Conservation (phyloP, 768 basidiomycete genomes). For the Boletus rex-veris region DNA sequence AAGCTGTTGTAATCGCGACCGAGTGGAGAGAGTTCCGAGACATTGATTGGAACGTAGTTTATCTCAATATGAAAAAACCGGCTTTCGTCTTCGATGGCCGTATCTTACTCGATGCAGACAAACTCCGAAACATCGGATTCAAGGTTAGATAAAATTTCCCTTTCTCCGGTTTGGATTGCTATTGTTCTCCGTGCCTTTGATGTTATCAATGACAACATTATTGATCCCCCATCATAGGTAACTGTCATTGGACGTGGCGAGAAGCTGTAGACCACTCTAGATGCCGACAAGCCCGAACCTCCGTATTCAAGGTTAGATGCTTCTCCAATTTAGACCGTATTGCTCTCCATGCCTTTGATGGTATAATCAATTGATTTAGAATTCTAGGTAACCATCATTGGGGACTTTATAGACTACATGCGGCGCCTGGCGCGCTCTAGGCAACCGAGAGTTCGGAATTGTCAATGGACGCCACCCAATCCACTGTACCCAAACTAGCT, state of each 20-base stretch:
- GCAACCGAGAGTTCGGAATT: background rate
- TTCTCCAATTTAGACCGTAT: background rate
- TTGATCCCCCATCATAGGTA: conserved; percentile 36
- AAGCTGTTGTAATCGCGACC: conserved; percentile 93
- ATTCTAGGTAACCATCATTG: conserved; percentile 54
- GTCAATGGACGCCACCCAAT: conserved; percentile 10
- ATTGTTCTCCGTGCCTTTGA: background rate
- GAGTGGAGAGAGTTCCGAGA: conserved; percentile 97
- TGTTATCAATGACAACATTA: conserved; percentile 4
- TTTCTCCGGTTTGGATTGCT: background rate
- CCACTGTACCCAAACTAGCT: conserved; percentile 1
- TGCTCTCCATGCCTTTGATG: background rate
- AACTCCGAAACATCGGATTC: conserved; percentile 86
- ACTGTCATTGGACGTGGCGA: conserved; percentile 59
- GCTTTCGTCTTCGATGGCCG: conserved; percentile 97
- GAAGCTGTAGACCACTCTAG: conserved; percentile 26
- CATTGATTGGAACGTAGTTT: conserved; percentile 87
- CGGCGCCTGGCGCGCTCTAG: background rate
- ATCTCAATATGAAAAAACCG: conserved; percentile 92
- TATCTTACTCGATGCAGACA: conserved; percentile 77
- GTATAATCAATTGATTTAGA: background rate
- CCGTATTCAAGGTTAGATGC: conserved; percentile 72
- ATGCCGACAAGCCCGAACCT: conserved; percentile 72
- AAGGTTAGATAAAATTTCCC: conserved; percentile 42
- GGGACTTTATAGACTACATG: conserved; percentile 32